A percentile compares a stretch with the other conserved stretches of the same genome.
phyloP scores from a whole-genome alignment of 345 rosid species.

The Theobroma cacao region DNA sequence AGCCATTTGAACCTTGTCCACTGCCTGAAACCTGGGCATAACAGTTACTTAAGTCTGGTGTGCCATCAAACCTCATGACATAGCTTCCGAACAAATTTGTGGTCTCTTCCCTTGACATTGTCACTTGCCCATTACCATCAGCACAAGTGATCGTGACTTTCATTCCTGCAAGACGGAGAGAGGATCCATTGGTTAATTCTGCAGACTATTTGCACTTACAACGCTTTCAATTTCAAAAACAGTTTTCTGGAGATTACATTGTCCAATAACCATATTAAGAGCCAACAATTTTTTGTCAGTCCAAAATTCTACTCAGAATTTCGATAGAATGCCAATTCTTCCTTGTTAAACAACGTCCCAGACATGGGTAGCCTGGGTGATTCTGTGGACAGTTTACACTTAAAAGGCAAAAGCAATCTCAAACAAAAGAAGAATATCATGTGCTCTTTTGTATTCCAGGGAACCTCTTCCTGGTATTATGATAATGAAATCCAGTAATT shows the following conservation, averaged over 20 bases:
- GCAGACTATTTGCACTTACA: background rate
- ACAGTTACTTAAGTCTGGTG: constrained; percentile 74
- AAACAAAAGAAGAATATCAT: no score
- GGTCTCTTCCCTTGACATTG: constrained; percentile 67
- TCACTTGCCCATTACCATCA: constrained; percentile 51
- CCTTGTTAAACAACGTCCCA: background rate
- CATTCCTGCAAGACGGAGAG: constrained; percentile 42
- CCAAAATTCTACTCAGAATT: background rate
- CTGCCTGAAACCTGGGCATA: constrained; percentile 56
- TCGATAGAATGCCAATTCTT: background rate
- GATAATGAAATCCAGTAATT: no score
- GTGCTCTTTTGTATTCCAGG: no score
- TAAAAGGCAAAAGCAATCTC: background rate
- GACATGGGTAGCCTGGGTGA: background rate
- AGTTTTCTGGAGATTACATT: background rate
- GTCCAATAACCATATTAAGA: background rate
- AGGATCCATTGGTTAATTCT: background rate
- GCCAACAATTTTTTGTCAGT: background rate
- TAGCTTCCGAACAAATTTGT: constrained; percentile 73
- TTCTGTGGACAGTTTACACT: background rate
- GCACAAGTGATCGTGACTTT: constrained; percentile 58
- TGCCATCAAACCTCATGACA: constrained; percentile 65
- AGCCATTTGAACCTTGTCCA: constrained; percentile 40
- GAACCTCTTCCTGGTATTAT: no score
- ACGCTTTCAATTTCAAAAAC: background rate